Evolutionary conservation across 257 asterid species (phyloP).

Genomic region (Solanum sitiens): DNA sequence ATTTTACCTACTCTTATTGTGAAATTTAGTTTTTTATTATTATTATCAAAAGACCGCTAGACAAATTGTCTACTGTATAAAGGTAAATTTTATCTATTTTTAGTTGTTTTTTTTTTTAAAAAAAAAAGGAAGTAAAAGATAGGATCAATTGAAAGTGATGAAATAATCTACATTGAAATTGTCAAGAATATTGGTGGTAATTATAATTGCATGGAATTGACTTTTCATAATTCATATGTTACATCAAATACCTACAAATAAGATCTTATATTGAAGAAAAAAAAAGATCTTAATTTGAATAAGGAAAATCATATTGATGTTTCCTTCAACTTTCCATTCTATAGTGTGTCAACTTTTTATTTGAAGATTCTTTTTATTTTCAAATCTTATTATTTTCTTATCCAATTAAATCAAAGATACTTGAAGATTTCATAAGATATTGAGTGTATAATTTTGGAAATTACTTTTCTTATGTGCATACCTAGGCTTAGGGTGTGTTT

Average conservation of each 20-base stretch:
- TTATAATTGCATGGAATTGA: constrained; percentile 18
- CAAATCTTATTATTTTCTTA: background rate
- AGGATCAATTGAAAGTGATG: background rate
- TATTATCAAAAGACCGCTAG: too few relatives aligned
- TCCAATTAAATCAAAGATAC: background rate
- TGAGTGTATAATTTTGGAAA: background rate
- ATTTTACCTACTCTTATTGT: background rate
- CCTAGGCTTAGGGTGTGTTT: background rate
- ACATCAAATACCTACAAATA: constrained; percentile 18
- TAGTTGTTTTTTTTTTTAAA: too few relatives aligned
- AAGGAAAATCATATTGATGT: constrained; percentile 20
- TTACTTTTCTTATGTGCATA: background rate
- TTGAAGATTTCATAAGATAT: background rate
- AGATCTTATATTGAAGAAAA: constrained; percentile 9
- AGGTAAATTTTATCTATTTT: too few relatives aligned
- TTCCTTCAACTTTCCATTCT: constrained; percentile 14
- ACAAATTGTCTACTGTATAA: too few relatives aligned
- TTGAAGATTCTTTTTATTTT: background rate
- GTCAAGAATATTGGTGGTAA: constrained; percentile 5
- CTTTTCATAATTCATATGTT: constrained; percentile 15
- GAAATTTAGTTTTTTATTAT: background rate
- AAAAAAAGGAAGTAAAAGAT: background rate
- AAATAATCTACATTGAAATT: background rate
- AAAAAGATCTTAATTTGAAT: background rate
- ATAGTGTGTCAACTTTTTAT: background rate